Evolutionary conservation across 2,329 filamentous ascomycete genomes (phyloP), one percentile per base, ranked within the genome.

Genomic region (Colletotrichum sansevieriae): DNA sequence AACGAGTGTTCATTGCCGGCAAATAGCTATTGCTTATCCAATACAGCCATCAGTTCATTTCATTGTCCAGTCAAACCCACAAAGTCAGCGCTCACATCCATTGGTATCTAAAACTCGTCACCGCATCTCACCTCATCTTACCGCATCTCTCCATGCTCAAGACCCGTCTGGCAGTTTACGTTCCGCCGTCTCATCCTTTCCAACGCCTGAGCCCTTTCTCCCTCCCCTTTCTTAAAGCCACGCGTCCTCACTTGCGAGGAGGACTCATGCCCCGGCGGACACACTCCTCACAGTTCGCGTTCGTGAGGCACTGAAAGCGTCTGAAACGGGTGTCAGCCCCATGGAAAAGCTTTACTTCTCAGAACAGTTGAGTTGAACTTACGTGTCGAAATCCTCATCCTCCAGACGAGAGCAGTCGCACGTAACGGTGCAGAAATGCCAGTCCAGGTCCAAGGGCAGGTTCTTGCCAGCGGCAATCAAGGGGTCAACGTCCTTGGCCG

Each of bases 251-350:
- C 8, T 44, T 54, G 18, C 22, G 35, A 20, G 62, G 41, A 11
- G 52, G 62, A 56, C 9, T 33, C 52, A 64, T 56, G 12, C 63
- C 63, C 47, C 5, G n/a, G 12, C 66, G 64, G 15, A 9, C 57
- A 37, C 70, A 71, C 63, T 66, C 57, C 52, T 76, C 75, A 41
- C 78, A 80, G 9, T 72, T 69, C 6, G 74, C 73, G 8, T 80
- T 76, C 15, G 76, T 77, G 11, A 79, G 62, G 64, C 79, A 80
- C 33, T 79, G 78, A 11, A 79, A 78, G 54, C 73, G 79, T 29
- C 78, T 80, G 29, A 4, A 4, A 15, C 2, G 3, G 13, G 29
- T 13, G 37, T 72, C 18, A 71, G 54, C 4, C 1, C 29, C 22
- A 35, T 35, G 15, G 29, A 11, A 3, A 1, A 20, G 8, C 29